Evolutionary conservation across 495 filamentous ascomycete genomes (phyloP).

Genomic region (Daldinia vernicosa): DNA sequence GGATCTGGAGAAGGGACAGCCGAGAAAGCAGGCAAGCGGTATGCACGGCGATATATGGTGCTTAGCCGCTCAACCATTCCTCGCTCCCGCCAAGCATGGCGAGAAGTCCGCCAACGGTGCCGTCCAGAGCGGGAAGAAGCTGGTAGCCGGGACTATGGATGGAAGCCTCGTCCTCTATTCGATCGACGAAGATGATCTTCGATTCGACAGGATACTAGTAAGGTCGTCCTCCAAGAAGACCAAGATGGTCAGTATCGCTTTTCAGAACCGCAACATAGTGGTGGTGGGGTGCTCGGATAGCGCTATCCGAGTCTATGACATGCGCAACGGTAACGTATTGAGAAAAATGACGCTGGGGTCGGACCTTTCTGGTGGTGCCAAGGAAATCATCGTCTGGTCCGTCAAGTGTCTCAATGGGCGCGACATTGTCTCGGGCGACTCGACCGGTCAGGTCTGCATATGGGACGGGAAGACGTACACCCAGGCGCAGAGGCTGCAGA

Average conservation of each 20-base stretch:
- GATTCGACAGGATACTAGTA: slow-evolving; percentile 72
- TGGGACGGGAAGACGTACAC: slow-evolving; percentile 94
- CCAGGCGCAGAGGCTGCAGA: slow-evolving; percentile 81
- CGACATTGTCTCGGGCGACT: slow-evolving; percentile 93
- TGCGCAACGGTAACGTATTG: slow-evolving; percentile 75
- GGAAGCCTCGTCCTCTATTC: slow-evolving; percentile 86
- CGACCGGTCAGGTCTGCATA: slow-evolving; percentile 88
- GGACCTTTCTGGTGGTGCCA: slow-evolving; percentile 76
- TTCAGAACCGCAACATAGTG: slow-evolving; percentile 82
- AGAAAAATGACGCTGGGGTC: slow-evolving; percentile 85
- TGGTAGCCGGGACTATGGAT: slow-evolving; percentile 92
- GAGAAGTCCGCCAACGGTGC: slow-evolving; percentile 32
- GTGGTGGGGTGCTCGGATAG: slow-evolving; percentile 93
- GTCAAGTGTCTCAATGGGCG: slow-evolving; percentile 86
- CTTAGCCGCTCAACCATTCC: slow-evolving; percentile 81
- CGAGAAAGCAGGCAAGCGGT: slow-evolving; percentile 82
- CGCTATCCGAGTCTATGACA: slow-evolving; percentile 89
- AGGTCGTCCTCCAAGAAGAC: slow-evolving; percentile 80
- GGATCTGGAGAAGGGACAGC: slow-evolving; percentile 81
- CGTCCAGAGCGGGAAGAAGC: slow-evolving; percentile 65
- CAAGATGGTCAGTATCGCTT: slow-evolving; percentile 87
- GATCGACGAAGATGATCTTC: slow-evolving; percentile 80
- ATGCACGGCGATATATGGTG: slow-evolving; percentile 98
- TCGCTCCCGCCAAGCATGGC: slow-evolving; percentile 31
- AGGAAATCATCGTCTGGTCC: slow-evolving; percentile 90